A percentile compares a stretch with the other conserved stretches of the same genome.
phyloP scores from a whole-genome alignment of 148 eudicot genomes.

The Rhododendron vialii region DNA sequence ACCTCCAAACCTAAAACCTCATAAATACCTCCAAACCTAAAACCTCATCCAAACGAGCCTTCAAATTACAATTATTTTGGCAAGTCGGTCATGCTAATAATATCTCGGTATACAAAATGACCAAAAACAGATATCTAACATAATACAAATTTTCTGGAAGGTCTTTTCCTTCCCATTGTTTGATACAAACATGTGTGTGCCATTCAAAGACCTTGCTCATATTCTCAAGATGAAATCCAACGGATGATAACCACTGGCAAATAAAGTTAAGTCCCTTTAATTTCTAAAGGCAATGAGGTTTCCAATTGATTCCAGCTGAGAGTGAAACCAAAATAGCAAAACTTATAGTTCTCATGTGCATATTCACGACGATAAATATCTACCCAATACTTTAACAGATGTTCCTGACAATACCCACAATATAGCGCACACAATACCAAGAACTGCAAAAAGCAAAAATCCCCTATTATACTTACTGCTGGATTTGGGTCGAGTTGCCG shows the following conservation, averaged over 20 bases:
- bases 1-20: too few species aligned
- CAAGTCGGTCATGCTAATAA: neutral
- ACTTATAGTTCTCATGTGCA: slow-evolving; percentile 7
- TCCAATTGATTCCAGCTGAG: slow-evolving; percentile 4
- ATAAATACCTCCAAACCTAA: too few species aligned
- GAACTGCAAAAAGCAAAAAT: slow-evolving; percentile 39
- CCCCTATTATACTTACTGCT: slow-evolving; percentile 33
- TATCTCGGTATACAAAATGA: neutral
- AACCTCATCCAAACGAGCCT: too few species aligned
- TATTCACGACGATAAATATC: slow-evolving; percentile 25
- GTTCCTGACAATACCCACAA: slow-evolving; percentile 50
- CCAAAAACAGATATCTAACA: neutral
- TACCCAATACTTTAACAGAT: slow-evolving; percentile 24
- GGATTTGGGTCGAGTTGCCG: slow-evolving; percentile 22
- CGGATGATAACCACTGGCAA: neutral
- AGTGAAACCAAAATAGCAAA: neutral
- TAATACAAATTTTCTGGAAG: neutral
- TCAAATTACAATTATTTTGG: neutral
- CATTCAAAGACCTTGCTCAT: neutral
- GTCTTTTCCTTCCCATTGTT: neutral
- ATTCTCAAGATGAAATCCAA: neutral
- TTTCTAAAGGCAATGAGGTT: neutral
- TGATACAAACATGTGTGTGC: neutral
- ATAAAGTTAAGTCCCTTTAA: neutral
- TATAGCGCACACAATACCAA: slow-evolving; percentile 57